phyloP scores from a whole-genome alignment of 352 stramenopile species.

The Thalassiosira exigua region DNA sequence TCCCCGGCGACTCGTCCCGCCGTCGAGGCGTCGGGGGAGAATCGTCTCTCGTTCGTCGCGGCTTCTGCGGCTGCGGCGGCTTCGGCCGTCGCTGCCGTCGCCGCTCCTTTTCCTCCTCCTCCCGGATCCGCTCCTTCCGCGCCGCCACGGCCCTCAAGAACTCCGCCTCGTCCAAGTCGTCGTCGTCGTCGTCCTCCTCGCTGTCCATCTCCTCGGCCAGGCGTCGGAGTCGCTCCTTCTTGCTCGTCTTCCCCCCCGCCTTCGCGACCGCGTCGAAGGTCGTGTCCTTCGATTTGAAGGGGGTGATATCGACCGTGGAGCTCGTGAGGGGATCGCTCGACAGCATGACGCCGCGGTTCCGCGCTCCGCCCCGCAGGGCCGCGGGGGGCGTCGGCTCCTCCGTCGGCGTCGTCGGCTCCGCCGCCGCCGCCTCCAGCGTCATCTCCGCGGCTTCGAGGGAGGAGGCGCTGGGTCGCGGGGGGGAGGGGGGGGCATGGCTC shows the following conservation, averaged over 20 bases:
- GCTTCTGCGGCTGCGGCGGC: too few relatives aligned
- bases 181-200: constrained; percentile 35
- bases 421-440: too few relatives aligned
- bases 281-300: constrained; percentile 4
- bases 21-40: too few relatives aligned
- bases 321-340: constrained; percentile 32
- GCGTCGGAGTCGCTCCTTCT: constrained; percentile 23
- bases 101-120: too few relatives aligned
- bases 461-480: too few relatives aligned
- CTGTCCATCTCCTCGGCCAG: constrained; percentile 25
- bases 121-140: constrained; percentile 16
- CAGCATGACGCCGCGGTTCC: constrained; percentile 7
- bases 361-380: constrained; percentile 4
- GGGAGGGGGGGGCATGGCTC: too few relatives aligned
- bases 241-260: constrained; percentile 8
- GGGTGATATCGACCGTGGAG: constrained; percentile 23
- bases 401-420: too few relatives aligned
- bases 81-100: neutral
- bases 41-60: too few relatives aligned
- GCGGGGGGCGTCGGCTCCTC: too few relatives aligned
- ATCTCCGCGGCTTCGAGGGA: too few relatives aligned
- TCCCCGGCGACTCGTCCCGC: too few relatives aligned
- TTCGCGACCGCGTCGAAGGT: constrained; percentile 1
- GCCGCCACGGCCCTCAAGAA: constrained; percentile 37
- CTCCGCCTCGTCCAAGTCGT: constrained; percentile 29